Conservation (phyloP, 1,284 basidiomycete genomes). For the Cryptococcus sp. region DNA sequence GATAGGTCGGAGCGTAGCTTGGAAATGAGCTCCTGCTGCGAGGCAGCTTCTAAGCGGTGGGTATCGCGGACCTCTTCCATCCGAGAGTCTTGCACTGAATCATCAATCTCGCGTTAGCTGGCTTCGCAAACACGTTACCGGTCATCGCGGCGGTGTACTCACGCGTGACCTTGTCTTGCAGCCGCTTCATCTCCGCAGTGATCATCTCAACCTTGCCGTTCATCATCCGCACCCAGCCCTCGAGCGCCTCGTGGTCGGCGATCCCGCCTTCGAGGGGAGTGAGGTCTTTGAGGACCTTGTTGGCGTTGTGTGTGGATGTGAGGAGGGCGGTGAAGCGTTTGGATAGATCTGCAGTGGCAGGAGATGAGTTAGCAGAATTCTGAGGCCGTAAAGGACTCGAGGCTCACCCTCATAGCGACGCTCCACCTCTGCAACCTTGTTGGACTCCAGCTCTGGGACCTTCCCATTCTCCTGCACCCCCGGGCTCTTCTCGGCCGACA, state of each 20-base stretch:
- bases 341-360: slow-evolving; percentile 32
- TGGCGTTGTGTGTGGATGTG: slow-evolving; percentile 55
- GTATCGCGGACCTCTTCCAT: slow-evolving; percentile 78
- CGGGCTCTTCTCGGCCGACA: neutral
- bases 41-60: slow-evolving; percentile 70
- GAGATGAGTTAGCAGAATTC: neutral
- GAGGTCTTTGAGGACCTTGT: slow-evolving; percentile 65
- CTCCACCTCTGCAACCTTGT: slow-evolving; percentile 25
- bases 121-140: neutral
- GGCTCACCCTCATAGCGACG: slow-evolving; percentile 24
- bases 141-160: slow-evolving; percentile 31
- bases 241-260: slow-evolving; percentile 62
- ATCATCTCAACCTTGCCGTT: slow-evolving; percentile 66
- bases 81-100: slow-evolving; percentile 73
- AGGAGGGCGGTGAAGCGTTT: slow-evolving; percentile 32
- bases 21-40: slow-evolving; percentile 69
- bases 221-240: slow-evolving; percentile 68
- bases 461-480: slow-evolving; percentile 7
- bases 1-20: slow-evolving; percentile 64
- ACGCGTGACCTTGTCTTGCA: slow-evolving; percentile 70
- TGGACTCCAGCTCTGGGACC: slow-evolving; percentile 4
- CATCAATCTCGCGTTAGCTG: slow-evolving; percentile 10
- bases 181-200: slow-evolving; percentile 61
- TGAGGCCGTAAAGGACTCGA: neutral
- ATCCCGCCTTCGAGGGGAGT: slow-evolving; percentile 65